phyloP scores from a whole-genome alignment of 768 basidiomycete genomes.

The Suillus paluster region DNA sequence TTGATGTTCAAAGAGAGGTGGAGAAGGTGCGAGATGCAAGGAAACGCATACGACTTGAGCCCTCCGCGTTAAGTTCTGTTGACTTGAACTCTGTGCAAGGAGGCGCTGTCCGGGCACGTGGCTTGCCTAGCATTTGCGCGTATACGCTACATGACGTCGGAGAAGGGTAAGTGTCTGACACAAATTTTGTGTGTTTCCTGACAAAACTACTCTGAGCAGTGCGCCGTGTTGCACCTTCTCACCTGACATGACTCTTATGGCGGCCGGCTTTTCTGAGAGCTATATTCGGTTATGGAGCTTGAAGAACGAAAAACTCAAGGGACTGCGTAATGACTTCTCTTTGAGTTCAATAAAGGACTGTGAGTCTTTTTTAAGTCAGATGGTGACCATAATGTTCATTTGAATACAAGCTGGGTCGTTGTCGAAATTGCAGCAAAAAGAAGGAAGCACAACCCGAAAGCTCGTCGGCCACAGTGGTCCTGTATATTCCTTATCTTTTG shows the following conservation, averaged over 20 bases:
- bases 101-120: conserved; percentile 55
- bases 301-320: conserved; percentile 87
- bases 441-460: conserved; percentile 84
- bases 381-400: background rate
- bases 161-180: conserved; percentile 74
- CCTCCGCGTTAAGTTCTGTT: conserved; percentile 59
- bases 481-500: conserved; percentile 93
- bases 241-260: conserved; percentile 88
- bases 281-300: conserved; percentile 94
- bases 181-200: conserved; percentile 2
- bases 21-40: conserved; percentile 86
- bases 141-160: conserved; percentile 94
- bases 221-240: conserved; percentile 89
- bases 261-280: conserved; percentile 94
- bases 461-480: conserved; percentile 97
- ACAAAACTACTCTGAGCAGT: conserved; percentile 45
- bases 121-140: conserved; percentile 90
- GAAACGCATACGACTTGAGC: conserved; percentile 91
- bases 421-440: conserved; percentile 76
- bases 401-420: conserved; percentile 52
- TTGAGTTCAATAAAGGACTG: conserved; percentile 69
- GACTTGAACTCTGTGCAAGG: conserved; percentile 66
- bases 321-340: conserved; percentile 76
- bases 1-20: conserved; percentile 92
- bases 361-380: conserved; percentile 41